Base-by-base conservation (phyloP, 805 yeast species). In the Candida boleticola region DNA sequence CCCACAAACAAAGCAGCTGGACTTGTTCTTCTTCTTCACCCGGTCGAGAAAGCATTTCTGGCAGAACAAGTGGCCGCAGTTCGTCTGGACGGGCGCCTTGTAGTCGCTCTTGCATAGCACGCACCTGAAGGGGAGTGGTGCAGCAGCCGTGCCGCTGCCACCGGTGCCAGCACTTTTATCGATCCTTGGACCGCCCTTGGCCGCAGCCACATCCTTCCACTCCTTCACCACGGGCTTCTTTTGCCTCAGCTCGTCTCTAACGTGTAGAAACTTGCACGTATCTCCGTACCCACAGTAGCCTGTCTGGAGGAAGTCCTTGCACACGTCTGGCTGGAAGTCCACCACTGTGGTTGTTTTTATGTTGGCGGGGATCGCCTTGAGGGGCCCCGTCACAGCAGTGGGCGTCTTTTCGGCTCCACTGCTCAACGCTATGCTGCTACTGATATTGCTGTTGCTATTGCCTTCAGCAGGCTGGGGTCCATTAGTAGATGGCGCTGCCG, bases 201-300 rank as follows among this genome's bases (percentile, higher is more conserved):
- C 13, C 3, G 34, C 41, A 2, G 26, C 37, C 2, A 66, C 73
- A 21, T 53, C 59, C 48, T 83, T 84, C 96, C 96, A 87, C 35
- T 87, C 95, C 44, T 71, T 72, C 21, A 74, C 59, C 5, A 83
- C 59, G 44, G 83, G 80, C 79, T 82, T 79, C 23, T 83, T 86
- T 36, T 82, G 82, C 42, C 74, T 77, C 64, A 82, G 85, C 55
- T 88, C 96, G 51, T 88, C 97, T 61, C 99, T 67, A 13, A 87
- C 79, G 58, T 93, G 99, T 27, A 92, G 60, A 60, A 93, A 93
- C 65, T 93, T 93, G 68, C 99, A 93, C 27, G 93, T 84, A 53
- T 93, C 99, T 6, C 99, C 99, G 59, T 84, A 93, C 4, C 97
- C 97, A 72, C 99, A 93, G 57, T 81, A 90, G 0, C 99, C 99